These are phyloP conservation scores for Phialophora macrospora DNA, from an alignment of 2,329 filamentous ascomycete genomes.

Conservation along the genomic window DNA sequence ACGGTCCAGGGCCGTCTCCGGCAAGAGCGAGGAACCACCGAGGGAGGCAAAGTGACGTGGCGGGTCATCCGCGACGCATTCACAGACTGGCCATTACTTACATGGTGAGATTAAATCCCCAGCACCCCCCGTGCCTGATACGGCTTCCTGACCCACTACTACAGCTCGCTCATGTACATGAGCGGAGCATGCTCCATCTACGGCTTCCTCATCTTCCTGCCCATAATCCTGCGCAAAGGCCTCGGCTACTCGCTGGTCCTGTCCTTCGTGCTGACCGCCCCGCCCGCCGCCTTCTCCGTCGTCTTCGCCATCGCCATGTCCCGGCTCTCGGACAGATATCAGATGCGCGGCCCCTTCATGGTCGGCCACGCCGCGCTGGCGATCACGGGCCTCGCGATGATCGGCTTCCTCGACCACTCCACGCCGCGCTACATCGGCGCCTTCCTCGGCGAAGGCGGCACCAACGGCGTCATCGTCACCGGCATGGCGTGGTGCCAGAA, in stretches of 20 bases:
- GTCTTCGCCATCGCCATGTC: conserved; percentile 10
- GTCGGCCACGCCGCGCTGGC: conserved; percentile 3
- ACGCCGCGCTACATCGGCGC: conserved; percentile 7
- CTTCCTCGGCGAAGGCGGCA: conserved; percentile 1
- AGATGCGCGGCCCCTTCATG: conserved; percentile 20
- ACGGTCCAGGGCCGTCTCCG: conserved; percentile 63
- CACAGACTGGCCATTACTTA: conserved; percentile 53
- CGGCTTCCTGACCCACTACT: neutral
- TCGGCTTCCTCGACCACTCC: conserved; percentile 60
- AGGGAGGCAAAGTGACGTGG: conserved; percentile 52
- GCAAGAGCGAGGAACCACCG: conserved; percentile 64
- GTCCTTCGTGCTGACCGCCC: conserved; percentile 44
- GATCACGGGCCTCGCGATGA: conserved; percentile 66
- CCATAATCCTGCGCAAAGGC: conserved; percentile 46
- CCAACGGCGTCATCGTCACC: conserved; percentile 4
- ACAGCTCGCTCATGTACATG: conserved; percentile 13
- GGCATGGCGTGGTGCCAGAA: conserved; percentile 7
- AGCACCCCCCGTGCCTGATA: neutral
- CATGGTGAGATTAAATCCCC: conserved; percentile 56
- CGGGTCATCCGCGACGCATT: conserved; percentile 39
- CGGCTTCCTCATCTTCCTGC: conserved; percentile 63
- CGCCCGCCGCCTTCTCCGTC: conserved; percentile 38
- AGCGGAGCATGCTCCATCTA: conserved; percentile 66
- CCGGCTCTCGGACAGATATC: conserved; percentile 15
- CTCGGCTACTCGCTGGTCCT: conserved; percentile 46